Conservation (phyloP, 225 moss, liverwort and hornwort genomes). For the Marchantia paleacea region DNA sequence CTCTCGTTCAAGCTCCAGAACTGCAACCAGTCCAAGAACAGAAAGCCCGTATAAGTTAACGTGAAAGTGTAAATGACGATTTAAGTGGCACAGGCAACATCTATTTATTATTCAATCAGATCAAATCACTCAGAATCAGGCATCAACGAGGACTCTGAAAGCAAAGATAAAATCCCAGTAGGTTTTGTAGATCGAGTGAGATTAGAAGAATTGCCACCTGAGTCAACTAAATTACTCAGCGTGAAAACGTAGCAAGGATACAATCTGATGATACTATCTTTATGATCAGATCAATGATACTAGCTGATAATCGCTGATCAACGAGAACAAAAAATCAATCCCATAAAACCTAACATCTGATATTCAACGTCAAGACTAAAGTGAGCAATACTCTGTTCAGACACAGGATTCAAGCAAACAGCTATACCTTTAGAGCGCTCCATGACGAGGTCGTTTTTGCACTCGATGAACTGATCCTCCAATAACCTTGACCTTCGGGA, state of each 20-base stretch:
- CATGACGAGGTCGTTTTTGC: slow-evolving; percentile 29
- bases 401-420: background rate
- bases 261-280: no score
- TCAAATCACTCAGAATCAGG: background rate
- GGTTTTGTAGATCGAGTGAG: no score
- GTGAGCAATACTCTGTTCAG: background rate
- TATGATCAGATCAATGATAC: no score
- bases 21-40: background rate
- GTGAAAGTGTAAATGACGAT: background rate
- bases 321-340: background rate
- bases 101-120: background rate
- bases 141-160: background rate
- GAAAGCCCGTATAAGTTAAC: background rate
- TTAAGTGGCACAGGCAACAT: background rate
- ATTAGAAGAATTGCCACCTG: no score
- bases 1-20: slow-evolving; percentile 19
- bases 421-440: slow-evolving; percentile 39
- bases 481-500: slow-evolving; percentile 23
- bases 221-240: no score
- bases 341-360: background rate
- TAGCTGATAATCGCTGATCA: no score
- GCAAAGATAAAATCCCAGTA: background rate
- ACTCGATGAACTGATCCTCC: slow-evolving; percentile 33
- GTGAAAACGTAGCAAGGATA: no score
- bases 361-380: background rate